Percentiles rank a stretch among this genome's conserved stretches.
Conservation (phyloP, 805 yeast species). For the Metschnikowia lochheadii region DNA sequence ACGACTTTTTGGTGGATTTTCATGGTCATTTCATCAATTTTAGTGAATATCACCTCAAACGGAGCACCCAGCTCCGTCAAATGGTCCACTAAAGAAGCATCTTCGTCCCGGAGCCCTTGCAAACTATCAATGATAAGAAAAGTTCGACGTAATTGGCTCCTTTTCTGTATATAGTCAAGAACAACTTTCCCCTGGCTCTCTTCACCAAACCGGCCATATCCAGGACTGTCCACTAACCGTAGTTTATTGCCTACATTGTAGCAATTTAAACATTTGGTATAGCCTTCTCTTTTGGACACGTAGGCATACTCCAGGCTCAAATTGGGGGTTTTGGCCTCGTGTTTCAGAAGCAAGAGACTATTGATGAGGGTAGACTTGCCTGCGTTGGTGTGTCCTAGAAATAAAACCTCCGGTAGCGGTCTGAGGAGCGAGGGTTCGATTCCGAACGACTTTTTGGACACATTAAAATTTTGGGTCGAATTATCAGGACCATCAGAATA, state of each 20-base stretch:
- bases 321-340: constrained; percentile 22
- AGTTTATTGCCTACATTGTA: constrained; percentile 62
- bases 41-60: constrained; percentile 74
- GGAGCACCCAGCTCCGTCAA: constrained; percentile 55
- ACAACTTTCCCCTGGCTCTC: constrained; percentile 66
- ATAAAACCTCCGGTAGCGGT: constrained; percentile 63
- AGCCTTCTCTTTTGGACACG: constrained; percentile 54
- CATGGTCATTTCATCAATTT: constrained; percentile 54
- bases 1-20: constrained; percentile 21
- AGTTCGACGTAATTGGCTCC: constrained; percentile 53
- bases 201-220: constrained; percentile 75
- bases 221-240: constrained; percentile 81
- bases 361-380: constrained; percentile 82
- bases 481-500: no score
- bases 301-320: constrained; percentile 43
- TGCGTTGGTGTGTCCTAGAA: constrained; percentile 79
- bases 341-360: constrained; percentile 45
- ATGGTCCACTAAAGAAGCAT: constrained; percentile 47
- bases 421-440: constrained; percentile 29
- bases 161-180: constrained; percentile 52
- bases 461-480: not conserved
- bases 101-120: constrained; percentile 57
- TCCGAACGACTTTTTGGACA: constrained; percentile 23
- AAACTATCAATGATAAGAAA: constrained; percentile 60
- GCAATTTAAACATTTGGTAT: constrained; percentile 63